These are phyloP conservation scores for Lactarius sp. DNA, from an alignment of 768 basidiomycete genomes.

Conservation along the genomic window DNA sequence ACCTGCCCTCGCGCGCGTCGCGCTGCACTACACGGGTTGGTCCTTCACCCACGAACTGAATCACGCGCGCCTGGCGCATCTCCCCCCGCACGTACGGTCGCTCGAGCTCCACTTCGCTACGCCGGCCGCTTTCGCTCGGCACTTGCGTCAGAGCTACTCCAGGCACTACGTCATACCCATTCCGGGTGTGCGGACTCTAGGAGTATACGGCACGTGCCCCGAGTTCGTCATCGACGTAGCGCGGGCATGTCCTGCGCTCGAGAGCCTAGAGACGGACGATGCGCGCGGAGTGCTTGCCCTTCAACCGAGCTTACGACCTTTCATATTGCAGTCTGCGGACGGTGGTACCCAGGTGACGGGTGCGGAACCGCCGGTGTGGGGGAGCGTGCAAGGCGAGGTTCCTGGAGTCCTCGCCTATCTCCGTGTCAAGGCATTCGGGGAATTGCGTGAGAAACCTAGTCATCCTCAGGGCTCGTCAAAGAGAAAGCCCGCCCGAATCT, in stretches of 20 bases:
- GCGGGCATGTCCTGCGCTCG: constrained; percentile 27
- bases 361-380: neutral
- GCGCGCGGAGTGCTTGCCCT: constrained; percentile 9
- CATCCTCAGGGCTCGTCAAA: neutral
- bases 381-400: neutral
- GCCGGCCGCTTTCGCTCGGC: constrained; percentile 26
- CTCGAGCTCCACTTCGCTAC: constrained; percentile 34
- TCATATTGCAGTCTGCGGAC: constrained; percentile 7
- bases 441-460: neutral
- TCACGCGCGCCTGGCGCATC: constrained; percentile 30
- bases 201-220: constrained; percentile 27
- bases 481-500: neutral
- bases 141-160: constrained; percentile 17
- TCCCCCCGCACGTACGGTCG: constrained; percentile 33
- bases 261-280: constrained; percentile 24
- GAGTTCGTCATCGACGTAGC: constrained; percentile 28
- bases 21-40: constrained; percentile 33
- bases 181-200: constrained; percentile 28
- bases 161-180: constrained; percentile 22
- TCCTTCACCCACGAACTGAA: constrained; percentile 36
- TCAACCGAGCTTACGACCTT: constrained; percentile 15
- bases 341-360: neutral
- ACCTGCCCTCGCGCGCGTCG: constrained; percentile 34
- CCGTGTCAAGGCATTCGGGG: neutral
- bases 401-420: neutral